Evolutionary conservation across 768 basidiomycete genomes (phyloP).

Genomic region (Tulasnella sp.): DNA sequence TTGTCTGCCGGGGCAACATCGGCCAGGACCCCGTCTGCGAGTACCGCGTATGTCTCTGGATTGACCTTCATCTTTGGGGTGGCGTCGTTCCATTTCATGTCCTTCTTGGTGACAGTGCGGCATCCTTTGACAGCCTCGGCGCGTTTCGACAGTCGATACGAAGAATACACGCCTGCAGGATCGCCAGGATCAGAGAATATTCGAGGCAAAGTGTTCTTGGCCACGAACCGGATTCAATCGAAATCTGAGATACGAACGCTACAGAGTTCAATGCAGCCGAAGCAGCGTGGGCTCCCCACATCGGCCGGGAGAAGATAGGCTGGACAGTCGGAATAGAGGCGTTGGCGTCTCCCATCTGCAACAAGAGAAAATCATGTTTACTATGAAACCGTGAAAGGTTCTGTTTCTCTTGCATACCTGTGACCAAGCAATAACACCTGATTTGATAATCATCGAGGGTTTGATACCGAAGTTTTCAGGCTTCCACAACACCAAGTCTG

Average conservation of each 20-base stretch:
- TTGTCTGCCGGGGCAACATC: constrained; percentile 67
- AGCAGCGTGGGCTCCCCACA: constrained; percentile 81
- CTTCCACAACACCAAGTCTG: constrained; percentile 94
- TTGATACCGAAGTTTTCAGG: constrained; percentile 88
- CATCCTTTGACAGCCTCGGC: constrained; percentile 71
- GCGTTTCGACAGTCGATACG: constrained; percentile 64
- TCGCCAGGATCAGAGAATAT: constrained; percentile 8
- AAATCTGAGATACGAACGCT: constrained; percentile 73
- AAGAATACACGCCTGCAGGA: constrained; percentile 47
- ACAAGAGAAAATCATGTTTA: neutral
- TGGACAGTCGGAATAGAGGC: constrained; percentile 95
- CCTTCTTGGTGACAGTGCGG: constrained; percentile 65
- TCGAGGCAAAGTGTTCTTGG: neutral
- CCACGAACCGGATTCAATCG: constrained; percentile 42
- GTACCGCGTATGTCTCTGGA: constrained; percentile 84
- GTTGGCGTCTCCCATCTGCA: constrained; percentile 92
- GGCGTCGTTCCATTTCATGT: constrained; percentile 88
- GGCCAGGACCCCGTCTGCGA: constrained; percentile 66
- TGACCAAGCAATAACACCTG: constrained; percentile 86
- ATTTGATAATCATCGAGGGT: constrained; percentile 92
- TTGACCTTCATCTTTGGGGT: constrained; percentile 84
- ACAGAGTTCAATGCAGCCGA: constrained; percentile 81
- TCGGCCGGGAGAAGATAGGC: constrained; percentile 74
- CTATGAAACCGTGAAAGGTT: neutral
- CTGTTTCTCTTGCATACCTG: constrained; percentile 45